phyloP scores from a whole-genome alignment of 345 rosid species.

The Gossypium thurberi region DNA sequence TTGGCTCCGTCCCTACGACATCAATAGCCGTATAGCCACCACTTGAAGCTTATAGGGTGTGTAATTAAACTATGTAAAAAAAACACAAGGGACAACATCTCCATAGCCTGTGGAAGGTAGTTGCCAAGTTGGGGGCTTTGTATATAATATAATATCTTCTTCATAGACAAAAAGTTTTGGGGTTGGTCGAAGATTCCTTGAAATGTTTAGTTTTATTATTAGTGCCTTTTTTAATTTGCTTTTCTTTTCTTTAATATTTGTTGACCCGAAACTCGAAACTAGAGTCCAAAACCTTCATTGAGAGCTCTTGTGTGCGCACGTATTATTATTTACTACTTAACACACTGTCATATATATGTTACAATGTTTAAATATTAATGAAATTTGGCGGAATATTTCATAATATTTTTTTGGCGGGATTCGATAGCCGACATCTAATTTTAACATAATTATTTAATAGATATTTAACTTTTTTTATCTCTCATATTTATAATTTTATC shows the following conservation, averaged over 20 bases:
- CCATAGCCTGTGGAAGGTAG: constrained; percentile 11
- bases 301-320: not conserved
- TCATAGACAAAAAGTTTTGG: not conserved
- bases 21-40: not conserved
- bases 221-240: not conserved
- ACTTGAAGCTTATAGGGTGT: not conserved
- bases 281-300: not conserved
- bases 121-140: not conserved
- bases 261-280: not conserved
- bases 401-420: not conserved
- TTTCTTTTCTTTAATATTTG: not conserved
- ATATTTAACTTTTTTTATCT: not conserved
- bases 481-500: too few relatives aligned
- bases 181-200: not conserved
- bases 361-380: too few relatives aligned
- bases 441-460: not conserved
- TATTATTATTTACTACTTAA: too few relatives aligned
- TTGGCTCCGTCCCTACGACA: not conserved
- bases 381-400: too few relatives aligned
- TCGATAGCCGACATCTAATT: too few relatives aligned
- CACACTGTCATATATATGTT: too few relatives aligned
- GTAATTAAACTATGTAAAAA: not conserved
- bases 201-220: not conserved
- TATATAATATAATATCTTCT: not conserved
- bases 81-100: not conserved